Evolutionary conservation across 345 rosid species (phyloP).

Genomic region (Dipteronia dyeriana): DNA sequence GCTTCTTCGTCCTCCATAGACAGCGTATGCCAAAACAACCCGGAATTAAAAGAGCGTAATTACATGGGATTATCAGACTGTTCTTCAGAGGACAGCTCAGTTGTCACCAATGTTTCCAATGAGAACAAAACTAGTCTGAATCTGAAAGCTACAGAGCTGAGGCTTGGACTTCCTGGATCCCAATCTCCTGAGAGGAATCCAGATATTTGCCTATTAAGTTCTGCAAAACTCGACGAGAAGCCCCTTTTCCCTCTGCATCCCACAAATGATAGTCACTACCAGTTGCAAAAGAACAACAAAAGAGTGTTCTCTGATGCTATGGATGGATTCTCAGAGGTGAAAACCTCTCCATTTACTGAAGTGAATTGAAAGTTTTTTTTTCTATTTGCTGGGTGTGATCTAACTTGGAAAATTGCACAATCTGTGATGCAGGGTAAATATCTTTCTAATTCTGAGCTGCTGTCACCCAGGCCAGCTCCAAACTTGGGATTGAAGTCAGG

Average conservation of each 20-base stretch:
- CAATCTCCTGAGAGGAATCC: conserved; percentile 53
- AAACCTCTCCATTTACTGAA: conserved; percentile 12
- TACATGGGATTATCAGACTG: conserved; percentile 57
- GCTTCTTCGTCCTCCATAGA: conserved; percentile 46
- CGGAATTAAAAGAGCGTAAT: conserved; percentile 47
- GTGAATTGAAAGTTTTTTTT: neutral
- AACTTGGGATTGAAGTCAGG: conserved; percentile 52
- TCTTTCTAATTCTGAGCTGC: conserved; percentile 37
- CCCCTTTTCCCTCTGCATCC: conserved; percentile 64
- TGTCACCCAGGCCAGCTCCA: conserved; percentile 50
- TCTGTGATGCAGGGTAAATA: conserved; percentile 49
- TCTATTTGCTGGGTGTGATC: neutral
- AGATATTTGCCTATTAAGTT: conserved; percentile 34
- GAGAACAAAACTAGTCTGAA: conserved; percentile 43
- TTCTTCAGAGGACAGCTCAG: conserved; percentile 50
- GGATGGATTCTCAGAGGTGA: conserved; percentile 56
- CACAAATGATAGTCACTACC: conserved; percentile 41
- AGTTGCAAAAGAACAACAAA: conserved; percentile 52
- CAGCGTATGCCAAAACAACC: conserved; percentile 41
- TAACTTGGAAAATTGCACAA: conserved; percentile 22
- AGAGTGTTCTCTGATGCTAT: conserved; percentile 72
- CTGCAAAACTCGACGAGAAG: conserved; percentile 50
- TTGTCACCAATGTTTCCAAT: conserved; percentile 22
- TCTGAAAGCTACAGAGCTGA: conserved; percentile 66
- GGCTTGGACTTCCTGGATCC: conserved; percentile 81